Base-by-base conservation (phyloP, 2,329 filamentous ascomycete genomes). In the Calonectria pseudoturangicola region DNA sequence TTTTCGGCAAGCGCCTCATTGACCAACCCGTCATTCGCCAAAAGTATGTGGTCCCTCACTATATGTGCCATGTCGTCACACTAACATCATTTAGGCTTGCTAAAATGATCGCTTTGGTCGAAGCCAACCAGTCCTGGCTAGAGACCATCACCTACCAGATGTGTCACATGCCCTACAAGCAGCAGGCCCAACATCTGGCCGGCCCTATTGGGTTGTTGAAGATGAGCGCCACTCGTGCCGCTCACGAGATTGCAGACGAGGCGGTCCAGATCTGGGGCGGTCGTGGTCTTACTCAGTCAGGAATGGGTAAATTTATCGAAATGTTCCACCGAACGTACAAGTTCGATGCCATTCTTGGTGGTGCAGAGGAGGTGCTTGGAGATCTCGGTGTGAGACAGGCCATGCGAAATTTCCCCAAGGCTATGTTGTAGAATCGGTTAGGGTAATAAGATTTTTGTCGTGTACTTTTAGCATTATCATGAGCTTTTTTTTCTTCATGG, bases 131-230 rank as follows among this genome's bases (percentile, higher is more conserved):
- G 83, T 90, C 94, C 25, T 97, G 94, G 94, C 90, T 97, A 62
- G 95, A 97, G 83, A 91, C 90, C 50, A 92, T 97, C 81, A 95
- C 94, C 25, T 95, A 95, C 86, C 95, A 97, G 82, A 97, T 97
- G 95, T 93, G 90, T 86, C 88, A 95, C 83, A 95, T 97, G 93
- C 90, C 90, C 41, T 97, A 97, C 84, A 88, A 89, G 67, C 86
- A 96, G 82, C 95, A 97, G 83, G 88, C 93, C 28, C 91, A 91
- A 80, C 89, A 93, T 78, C 89, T 97, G 1, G 93, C 93, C 66
- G 95, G 95, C 0, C 94, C 95, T 33, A 95, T 97, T 75, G 95
- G 92, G 10, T 88, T 97, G 27, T 89, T 97, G 71, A 98, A 98
- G 86, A 94, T 93, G 83, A 93, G 92, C 83, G 87, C 89, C 58